Percentiles rank a stretch among this genome's conserved stretches.
Evolutionary conservation across 306 rosid genomes (phyloP).

Genomic region (Myrica gale): DNA sequence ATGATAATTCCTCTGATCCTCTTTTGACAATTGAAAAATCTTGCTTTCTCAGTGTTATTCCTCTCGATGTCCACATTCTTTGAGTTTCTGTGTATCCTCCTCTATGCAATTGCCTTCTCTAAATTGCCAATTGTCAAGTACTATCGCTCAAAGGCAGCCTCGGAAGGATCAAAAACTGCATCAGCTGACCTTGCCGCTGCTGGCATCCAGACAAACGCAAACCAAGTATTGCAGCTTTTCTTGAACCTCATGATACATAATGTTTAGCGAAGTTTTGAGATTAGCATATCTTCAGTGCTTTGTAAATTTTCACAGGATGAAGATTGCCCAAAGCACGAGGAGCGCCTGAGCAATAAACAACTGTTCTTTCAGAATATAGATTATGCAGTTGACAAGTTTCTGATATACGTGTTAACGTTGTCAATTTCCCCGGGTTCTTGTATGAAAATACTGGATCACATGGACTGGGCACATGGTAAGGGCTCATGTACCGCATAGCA

Average conservation of each 20-base stretch:
- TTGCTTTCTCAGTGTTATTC: conserved; percentile 58
- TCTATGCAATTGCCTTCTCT: conserved; percentile 67
- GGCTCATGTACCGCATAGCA: not conserved
- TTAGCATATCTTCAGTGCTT: not conserved
- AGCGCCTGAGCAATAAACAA: conserved; percentile 54
- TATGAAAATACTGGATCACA: conserved; percentile 85
- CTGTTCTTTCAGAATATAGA: conserved; percentile 52
- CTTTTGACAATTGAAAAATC: not conserved
- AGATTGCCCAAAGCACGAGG: conserved; percentile 25
- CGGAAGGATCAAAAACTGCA: conserved; percentile 83
- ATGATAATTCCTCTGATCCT: not conserved
- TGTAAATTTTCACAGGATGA: conserved; percentile 37
- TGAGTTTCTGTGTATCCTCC: conserved; percentile 61
- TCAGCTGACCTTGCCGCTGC: conserved; percentile 80
- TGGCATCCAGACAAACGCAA: conserved; percentile 43
- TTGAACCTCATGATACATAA: not conserved
- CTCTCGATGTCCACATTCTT: conserved; percentile 49
- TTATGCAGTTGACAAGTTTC: conserved; percentile 53
- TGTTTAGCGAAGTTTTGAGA: not conserved
- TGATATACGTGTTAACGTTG: conserved; percentile 62
- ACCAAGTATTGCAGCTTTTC: conserved; percentile 34
- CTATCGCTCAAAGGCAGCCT: conserved; percentile 77
- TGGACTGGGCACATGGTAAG: conserved; percentile 57
- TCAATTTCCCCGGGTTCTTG: conserved; percentile 86
- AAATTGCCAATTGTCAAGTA: conserved; percentile 72